Evolutionary conservation across 805 yeast genomes (phyloP), one percentile per base, ranked within the genome.

Genomic region (Metschnikowia santaceciliae): DNA sequence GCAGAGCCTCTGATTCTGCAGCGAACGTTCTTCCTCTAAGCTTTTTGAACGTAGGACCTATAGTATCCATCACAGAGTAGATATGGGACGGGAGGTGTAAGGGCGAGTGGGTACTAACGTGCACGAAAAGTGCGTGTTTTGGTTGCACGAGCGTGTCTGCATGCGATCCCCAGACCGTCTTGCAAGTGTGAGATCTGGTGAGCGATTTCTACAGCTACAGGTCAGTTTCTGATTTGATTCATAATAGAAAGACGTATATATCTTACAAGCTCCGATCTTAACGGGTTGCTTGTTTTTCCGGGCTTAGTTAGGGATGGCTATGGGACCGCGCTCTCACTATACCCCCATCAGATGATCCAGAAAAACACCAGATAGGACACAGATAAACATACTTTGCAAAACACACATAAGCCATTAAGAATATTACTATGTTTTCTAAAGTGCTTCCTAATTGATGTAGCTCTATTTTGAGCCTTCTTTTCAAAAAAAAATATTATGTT

Each of bases 21-120:
- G 68, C 66, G 32, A 68, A 57, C 20, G 61, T 58, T 38, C 61
- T 60, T 33, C 61, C 67, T 47, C 64, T 59, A 15, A 67, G 54
- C 52, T 56, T 54, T 33, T 59, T 59, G 39, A 67, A 56, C 35
- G 63, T 53, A 26, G 60, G 59, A 32, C 54, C 58, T 22, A 55
- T 49, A 40, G 57, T 55, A 47, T 55, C 54, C 61, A 55, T 57
- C 22, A 32, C 20, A 17, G 41, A 17, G 20, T 22, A 39, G 34
- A 32, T 20, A 30, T 37, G 6, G 30, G 22, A 20, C 39, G 32
- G 35, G 34, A 5, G 37, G 34, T 32, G 38, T 32, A 19, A 36
- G 36, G 43, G 43, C 38, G 32, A 22, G n/a, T 33, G 37, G 42
- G 46, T 33, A 42, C 46, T 42, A 35, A 22, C 47, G 39, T 46